Base-by-base conservation (phyloP, 768 basidiomycete species). In the Ramaria rubella region DNA sequence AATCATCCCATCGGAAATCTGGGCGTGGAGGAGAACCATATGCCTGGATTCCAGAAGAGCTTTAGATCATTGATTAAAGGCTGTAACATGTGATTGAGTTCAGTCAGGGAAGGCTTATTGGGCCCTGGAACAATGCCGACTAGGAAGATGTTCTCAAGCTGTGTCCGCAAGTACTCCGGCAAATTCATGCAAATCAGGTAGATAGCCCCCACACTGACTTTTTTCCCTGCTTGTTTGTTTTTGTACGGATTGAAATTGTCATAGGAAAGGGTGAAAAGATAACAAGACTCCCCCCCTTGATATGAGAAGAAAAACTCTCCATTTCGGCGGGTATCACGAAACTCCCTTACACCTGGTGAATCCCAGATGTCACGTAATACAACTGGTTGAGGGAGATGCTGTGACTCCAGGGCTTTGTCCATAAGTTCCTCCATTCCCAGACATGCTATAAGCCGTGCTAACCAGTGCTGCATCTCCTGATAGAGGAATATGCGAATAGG, bases 81-180 rank as follows among this genome's bases (percentile, higher is more conserved):
- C n/a, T 7, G 36, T 5, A 61, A 23, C 11, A 57, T 5, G 8
- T 36, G 19, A 34, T 61, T 61, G 12, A 61, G 17, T 33, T 49
- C 6, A 12, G 49, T 49, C 4, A 45, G 23, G 9, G 30, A 19
- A n/a, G 53, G 60, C 42, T 62, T 38, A 40, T 60, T 56, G 5
- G 54, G 60, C 5, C 60, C 60, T n/a, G 54, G 42, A 11, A 55
- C 27, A 5, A 55, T 33, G 8, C 54, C 54, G 4, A 38, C 44
- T 6, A 55, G 21, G 26, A 26, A 55, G 5, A 55, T 14, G 24
- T 55, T 55, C 44, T 55, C 54, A 14, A 24, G 14, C 5, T 5
- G 23, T 17, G 21, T 30, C 21, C 19, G 17, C 23, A 55, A 5
- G 12, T 44, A 7, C 15, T 19, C 23, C 8, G 54, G 54, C 9